These are phyloP conservation scores for Kwoniella dendrophila DNA, from an alignment of 768 basidiomycete species.

Conservation along the genomic window DNA sequence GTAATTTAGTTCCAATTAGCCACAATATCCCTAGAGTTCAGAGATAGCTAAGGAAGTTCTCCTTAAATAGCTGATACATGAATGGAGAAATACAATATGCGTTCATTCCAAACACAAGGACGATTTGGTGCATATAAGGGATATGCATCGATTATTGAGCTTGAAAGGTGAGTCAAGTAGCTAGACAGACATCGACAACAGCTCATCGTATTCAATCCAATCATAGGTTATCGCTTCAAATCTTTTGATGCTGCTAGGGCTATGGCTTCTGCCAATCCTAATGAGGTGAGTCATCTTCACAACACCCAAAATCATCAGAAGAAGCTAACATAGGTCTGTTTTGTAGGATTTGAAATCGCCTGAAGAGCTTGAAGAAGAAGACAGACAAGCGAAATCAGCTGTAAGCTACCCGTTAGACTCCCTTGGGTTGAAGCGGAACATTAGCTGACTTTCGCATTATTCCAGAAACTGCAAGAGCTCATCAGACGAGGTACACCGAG, in stretches of 20 bases:
- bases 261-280: conserved; percentile 54
- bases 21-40: no score
- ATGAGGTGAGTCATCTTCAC: conserved; percentile 49
- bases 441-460: background rate
- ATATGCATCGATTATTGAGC: conserved; percentile 91
- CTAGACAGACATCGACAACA: background rate
- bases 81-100: conserved; percentile 95
- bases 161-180: conserved; percentile 75
- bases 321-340: background rate
- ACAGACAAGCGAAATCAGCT: conserved; percentile 89
- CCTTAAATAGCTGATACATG: conserved; percentile 67
- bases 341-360: conserved; percentile 85
- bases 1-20: no score
- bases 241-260: conserved; percentile 57
- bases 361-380: conserved; percentile 93
- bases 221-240: conserved; percentile 59
- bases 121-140: conserved; percentile 92
- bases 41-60: no score
- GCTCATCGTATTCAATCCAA: background rate
- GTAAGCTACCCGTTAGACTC: conserved; percentile 46
- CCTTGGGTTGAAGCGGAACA: background rate
- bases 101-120: conserved; percentile 87
- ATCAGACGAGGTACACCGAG: conserved; percentile 93
- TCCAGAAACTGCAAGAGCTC: conserved; percentile 89
- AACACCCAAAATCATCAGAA: background rate